Evolutionary conservation across 2,329 filamentous ascomycete species (phyloP).

Genomic region (Epichloe baconii): DNA sequence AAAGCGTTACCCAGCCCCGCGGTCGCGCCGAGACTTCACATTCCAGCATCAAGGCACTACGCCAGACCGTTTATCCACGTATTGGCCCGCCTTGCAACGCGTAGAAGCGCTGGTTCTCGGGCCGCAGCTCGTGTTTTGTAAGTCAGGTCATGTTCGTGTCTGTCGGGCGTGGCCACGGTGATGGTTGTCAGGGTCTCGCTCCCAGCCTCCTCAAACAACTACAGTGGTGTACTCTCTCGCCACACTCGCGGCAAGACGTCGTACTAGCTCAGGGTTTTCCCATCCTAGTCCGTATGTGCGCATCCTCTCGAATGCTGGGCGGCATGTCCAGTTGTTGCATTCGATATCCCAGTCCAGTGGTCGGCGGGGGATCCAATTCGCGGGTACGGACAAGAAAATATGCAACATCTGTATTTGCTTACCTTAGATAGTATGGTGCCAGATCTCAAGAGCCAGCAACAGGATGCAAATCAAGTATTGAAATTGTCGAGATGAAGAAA

Average conservation of each 20-base stretch:
- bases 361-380: background rate
- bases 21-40: conserved; percentile 10
- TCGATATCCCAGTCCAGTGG: background rate
- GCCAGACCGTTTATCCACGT: background rate
- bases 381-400: background rate
- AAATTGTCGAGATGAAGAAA: background rate
- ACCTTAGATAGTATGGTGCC: background rate
- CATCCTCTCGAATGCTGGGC: no score
- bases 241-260: background rate
- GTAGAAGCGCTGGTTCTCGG: background rate
- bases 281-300: no score
- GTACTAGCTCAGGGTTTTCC: no score
- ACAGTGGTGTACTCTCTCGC: background rate
- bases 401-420: background rate
- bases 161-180: background rate
- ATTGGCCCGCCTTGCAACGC: background rate
- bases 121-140: background rate
- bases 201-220: background rate
- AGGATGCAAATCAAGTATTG: background rate
- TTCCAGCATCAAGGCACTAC: conserved; percentile 12
- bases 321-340: background rate
- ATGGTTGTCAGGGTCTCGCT: background rate
- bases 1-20: conserved; percentile 8
- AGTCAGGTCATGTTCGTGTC: background rate
- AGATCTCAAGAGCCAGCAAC: background rate